Evolutionary conservation across 257 asterid species (phyloP).

Genomic region (Phtheirospermum japonicum): DNA sequence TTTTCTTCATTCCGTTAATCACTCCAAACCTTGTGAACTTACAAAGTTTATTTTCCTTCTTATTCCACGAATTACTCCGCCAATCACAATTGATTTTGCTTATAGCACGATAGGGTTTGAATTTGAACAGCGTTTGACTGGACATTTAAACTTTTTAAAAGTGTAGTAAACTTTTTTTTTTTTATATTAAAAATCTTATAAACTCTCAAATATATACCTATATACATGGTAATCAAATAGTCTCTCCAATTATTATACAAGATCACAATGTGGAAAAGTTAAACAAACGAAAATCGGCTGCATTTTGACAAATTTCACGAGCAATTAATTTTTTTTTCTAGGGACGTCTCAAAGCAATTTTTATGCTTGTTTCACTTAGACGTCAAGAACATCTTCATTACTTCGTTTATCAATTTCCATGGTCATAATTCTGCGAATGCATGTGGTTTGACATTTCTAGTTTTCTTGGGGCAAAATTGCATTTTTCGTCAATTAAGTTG

Average conservation of each 20-base stretch:
- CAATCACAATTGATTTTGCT: background rate
- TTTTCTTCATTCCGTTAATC: background rate
- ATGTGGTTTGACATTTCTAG: background rate
- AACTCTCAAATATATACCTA: too few relatives aligned
- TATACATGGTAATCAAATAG: too few relatives aligned
- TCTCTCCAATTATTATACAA: too few relatives aligned
- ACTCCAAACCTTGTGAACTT: background rate
- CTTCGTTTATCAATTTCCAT: background rate
- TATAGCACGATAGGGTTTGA: background rate
- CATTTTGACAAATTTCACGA: background rate
- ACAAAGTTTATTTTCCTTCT: background rate
- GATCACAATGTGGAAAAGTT: too few relatives aligned
- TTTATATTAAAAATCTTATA: too few relatives aligned
- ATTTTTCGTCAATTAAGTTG: too few relatives aligned
- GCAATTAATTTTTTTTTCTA: background rate
- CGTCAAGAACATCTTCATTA: conserved; percentile 4
- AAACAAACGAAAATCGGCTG: background rate
- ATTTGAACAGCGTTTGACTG: too few relatives aligned
- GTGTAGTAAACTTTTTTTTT: too few relatives aligned
- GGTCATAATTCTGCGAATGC: background rate
- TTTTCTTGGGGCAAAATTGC: background rate
- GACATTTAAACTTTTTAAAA: too few relatives aligned
- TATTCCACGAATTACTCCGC: background rate
- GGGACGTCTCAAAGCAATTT: background rate
- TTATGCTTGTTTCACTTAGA: background rate